phyloP scores from a whole-genome alignment of 2,329 filamentous ascomycete species.

The Fusarium continuum region DNA sequence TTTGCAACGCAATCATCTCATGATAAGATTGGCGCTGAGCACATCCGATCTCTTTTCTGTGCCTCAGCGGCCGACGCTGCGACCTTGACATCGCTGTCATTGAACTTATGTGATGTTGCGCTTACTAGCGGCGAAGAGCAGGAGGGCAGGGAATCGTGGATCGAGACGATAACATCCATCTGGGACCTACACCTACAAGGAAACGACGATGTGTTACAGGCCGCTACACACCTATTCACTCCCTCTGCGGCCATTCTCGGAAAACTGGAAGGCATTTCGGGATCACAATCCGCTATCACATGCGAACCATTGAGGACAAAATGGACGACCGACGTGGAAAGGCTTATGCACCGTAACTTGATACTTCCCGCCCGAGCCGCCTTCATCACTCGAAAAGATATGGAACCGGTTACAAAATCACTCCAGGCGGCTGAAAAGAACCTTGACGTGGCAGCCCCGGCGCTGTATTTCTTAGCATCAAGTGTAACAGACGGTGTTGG shows the following conservation, averaged over 20 bases:
- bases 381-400: constrained; percentile 55
- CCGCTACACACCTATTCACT: constrained; percentile 58
- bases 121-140: constrained; percentile 47
- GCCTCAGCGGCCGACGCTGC: constrained; percentile 59
- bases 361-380: constrained; percentile 60
- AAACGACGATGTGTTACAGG: constrained; percentile 57
- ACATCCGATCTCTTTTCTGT: constrained; percentile 66
- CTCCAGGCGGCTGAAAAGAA: constrained; percentile 51
- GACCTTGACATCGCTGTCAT: constrained; percentile 55
- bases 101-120: constrained; percentile 56
- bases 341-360: constrained; percentile 61
- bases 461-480: constrained; percentile 57
- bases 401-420: constrained; percentile 54
- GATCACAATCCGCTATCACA: constrained; percentile 17
- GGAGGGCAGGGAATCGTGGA: constrained; percentile 57
- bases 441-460: constrained; percentile 51
- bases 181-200: constrained; percentile 66
- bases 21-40: constrained; percentile 64
- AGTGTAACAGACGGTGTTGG: constrained; percentile 37
- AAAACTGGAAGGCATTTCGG: constrained; percentile 49
- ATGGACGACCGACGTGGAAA: constrained; percentile 60
- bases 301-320: constrained; percentile 31
- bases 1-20: constrained; percentile 49
- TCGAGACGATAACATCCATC: constrained; percentile 55
- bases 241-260: constrained; percentile 51